Evolutionary conservation across 208 protist genomes (phyloP).

Genomic region (Acanthamoeba sp.): DNA sequence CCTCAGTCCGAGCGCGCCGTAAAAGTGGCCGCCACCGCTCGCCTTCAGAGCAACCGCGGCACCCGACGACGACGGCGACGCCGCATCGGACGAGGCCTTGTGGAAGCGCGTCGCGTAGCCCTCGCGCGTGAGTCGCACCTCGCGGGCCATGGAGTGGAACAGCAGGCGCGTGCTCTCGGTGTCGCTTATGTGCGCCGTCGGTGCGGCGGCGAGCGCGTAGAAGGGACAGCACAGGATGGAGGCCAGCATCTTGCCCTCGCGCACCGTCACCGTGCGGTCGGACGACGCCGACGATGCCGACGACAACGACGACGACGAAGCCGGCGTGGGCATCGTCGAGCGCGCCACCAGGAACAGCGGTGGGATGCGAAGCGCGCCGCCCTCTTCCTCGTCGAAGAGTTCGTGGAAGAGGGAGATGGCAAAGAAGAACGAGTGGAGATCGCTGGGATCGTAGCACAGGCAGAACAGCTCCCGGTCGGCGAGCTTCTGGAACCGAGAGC

Average conservation of each 20-base stretch:
- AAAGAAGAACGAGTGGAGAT: conserved; percentile 38
- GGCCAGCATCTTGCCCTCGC: conserved; percentile 60
- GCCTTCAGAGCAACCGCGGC: neutral
- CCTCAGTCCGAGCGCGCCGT: neutral
- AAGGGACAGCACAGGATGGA: conserved; percentile 60
- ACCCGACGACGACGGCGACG: neutral
- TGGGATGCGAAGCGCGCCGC: neutral
- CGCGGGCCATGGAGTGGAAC: conserved; percentile 55
- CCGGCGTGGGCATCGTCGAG: neutral
- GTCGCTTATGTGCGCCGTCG: neutral
- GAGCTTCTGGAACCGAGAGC: conserved; percentile 4
- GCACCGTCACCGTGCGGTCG: neutral
- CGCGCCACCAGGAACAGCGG: conserved; percentile 39
- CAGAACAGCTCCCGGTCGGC: conserved; percentile 53
- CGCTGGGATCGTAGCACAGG: conserved; percentile 32
- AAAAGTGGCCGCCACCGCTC: neutral
- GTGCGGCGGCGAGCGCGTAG: neutral
- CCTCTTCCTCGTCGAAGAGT: neutral
- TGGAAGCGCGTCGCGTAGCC: conserved; percentile 47
- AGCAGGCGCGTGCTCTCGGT: conserved; percentile 9
- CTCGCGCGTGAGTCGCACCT: conserved; percentile 38
- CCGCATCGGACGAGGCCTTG: neutral
- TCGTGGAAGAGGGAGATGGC: conserved; percentile 62
- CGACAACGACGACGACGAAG: neutral
- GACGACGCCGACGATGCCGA: neutral